Percentiles rank a stretch among this genome's conserved stretches.
Evolutionary conservation across 2,329 filamentous ascomycete genomes (phyloP).

Genomic region (Trichophyton schoenleinii): DNA sequence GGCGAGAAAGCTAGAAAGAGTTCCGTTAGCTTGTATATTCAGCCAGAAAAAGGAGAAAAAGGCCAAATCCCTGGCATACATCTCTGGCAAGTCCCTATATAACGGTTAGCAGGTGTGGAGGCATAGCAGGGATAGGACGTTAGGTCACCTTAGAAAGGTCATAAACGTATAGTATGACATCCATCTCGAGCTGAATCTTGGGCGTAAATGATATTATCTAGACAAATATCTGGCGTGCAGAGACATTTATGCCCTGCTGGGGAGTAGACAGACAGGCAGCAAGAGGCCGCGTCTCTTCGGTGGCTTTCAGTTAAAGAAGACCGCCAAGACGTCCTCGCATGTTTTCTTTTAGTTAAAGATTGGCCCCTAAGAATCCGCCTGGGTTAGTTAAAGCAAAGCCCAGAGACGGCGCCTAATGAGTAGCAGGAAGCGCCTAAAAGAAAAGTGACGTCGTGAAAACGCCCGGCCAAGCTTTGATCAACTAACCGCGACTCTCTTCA

Average conservation of each 20-base stretch:
- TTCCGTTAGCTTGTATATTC: background rate
- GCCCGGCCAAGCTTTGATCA: background rate
- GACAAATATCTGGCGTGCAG: background rate
- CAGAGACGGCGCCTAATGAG: background rate
- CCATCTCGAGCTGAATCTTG: constrained; percentile 39
- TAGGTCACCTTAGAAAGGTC: constrained; percentile 51
- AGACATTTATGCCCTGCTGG: background rate
- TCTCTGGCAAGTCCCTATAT: constrained; percentile 43
- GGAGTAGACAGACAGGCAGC: background rate
- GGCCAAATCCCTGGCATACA: constrained; percentile 24
- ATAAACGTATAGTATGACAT: constrained; percentile 65
- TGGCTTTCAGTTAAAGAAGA: background rate
- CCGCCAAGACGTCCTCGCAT: background rate
- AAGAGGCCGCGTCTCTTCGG: background rate
- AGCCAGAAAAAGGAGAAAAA: background rate
- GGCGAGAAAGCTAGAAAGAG: constrained; percentile 38
- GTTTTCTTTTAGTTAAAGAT: background rate
- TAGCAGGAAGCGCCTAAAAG: background rate
- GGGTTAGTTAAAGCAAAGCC: background rate
- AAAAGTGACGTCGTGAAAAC: background rate
- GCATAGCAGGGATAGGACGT: background rate
- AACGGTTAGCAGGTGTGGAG: background rate
- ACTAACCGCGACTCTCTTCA: background rate
- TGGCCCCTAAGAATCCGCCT: background rate
- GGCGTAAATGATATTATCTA: too few species aligned